Base-by-base conservation (phyloP, 352 stramenopile species). In the Globisporangium okanoganense region DNA sequence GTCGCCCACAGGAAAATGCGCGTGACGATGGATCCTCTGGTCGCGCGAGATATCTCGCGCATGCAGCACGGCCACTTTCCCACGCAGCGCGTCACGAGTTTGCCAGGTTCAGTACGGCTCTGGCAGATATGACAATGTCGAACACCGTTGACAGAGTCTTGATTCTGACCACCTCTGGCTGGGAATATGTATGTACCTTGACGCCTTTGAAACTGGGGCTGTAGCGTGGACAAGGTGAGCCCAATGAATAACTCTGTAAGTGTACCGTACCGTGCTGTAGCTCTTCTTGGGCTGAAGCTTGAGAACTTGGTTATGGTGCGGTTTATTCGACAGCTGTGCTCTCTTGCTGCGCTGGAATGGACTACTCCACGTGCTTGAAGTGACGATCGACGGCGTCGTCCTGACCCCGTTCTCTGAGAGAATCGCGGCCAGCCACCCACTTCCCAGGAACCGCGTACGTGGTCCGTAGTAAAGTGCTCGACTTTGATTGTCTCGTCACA, bases 61-160 rank as follows among this genome's bases (percentile, higher is more conserved):
- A 77, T 83, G 59, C 72, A 86, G 54, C 64, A 69, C 38, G 76
- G 79, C 3, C 62, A 72, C 44, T 85, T 85, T 64, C 77, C 79
- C 31, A 47, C 50, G 5, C 57, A 75, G 52, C 76, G 76, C n/a
- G 40, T 75, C 45, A 86, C 79, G 10, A 56, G 56, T 13, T 66
- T 88, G 16, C 72, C 77, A 55, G 67, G 79, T n/a, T n/a, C n/a
- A n/a, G n/a, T n/a, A n/a, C n/a, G n/a, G n/a, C n/a, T n/a, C n/a
- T n/a, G n/a, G n/a, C n/a, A n/a, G n/a, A n/a, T 88, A 63, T 48
- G 58, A 67, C 62, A 18, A 40, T 64, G 24, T 31, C 48, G 36
- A n/a, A n/a, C n/a, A n/a, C n/a, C n/a, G n/a, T 43, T 43, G 36
- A 41, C 31, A 22, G 33, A 45, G 12, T 10, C 8, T 48, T 7